phyloP scores from a whole-genome alignment of 345 rosid genomes.

The Salix brachista region DNA sequence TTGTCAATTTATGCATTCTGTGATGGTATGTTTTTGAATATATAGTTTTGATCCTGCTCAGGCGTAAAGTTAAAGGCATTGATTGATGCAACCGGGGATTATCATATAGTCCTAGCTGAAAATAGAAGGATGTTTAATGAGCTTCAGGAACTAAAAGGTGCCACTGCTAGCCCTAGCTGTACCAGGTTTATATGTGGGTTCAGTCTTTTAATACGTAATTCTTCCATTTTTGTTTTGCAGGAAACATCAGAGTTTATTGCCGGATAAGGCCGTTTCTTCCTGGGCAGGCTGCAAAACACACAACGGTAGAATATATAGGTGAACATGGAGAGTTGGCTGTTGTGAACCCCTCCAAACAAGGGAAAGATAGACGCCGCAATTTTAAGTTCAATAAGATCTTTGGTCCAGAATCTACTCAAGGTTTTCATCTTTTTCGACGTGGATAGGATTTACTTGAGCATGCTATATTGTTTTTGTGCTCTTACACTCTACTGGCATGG shows the following conservation, averaged over 20 bases:
- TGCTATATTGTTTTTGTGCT: conserved; percentile 1
- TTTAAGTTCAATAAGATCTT: conserved; percentile 78
- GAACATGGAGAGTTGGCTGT: conserved; percentile 72
- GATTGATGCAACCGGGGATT: conserved; percentile 60
- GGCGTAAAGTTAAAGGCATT: conserved; percentile 54
- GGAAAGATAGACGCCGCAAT: conserved; percentile 63
- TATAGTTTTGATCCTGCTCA: conserved; percentile 23
- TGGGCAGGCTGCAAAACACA: conserved; percentile 47
- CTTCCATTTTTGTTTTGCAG: conserved; percentile 35
- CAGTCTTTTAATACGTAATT: background rate
- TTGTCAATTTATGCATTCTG: background rate
- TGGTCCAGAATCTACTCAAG: conserved; percentile 74
- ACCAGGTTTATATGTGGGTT: background rate
- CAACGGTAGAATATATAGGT: conserved; percentile 58
- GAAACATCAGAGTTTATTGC: conserved; percentile 88
- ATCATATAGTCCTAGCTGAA: conserved; percentile 69
- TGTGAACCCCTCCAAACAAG: conserved; percentile 66
- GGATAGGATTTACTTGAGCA: background rate
- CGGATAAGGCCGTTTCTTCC: conserved; percentile 76
- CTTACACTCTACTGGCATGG: background rate
- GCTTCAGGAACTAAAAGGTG: conserved; percentile 92
- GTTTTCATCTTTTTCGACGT: conserved; percentile 31
- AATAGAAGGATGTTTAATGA: conserved; percentile 79
- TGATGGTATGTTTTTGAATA: background rate
- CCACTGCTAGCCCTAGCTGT: background rate